Conservation (phyloP, 306 rosid species). For the Rubus parviflorus region DNA sequence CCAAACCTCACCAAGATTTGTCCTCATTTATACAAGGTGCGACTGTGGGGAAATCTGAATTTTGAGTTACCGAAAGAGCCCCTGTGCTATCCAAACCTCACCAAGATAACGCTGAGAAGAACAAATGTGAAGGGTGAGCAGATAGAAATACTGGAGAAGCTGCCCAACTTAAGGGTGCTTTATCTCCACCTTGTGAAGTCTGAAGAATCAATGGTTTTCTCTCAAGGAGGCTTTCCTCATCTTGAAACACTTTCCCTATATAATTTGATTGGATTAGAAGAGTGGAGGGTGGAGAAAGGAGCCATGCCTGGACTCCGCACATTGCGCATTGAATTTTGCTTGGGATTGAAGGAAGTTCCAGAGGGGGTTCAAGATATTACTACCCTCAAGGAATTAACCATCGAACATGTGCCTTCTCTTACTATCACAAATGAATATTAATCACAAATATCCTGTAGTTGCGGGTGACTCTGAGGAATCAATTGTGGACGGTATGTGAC, state of each 20-base stretch:
- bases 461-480: too few species aligned
- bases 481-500: too few species aligned
- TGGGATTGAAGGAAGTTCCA: too few species aligned
- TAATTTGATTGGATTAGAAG: too few species aligned
- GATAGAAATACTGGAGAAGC: constrained; percentile 42
- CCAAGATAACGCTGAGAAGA: constrained; percentile 34
- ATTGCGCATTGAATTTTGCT: too few species aligned
- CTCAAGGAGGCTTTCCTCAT: constrained; percentile 19
- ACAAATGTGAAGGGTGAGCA: constrained; percentile 36
- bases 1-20: constrained; percentile 31
- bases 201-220: constrained; percentile 17
- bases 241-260: too few species aligned
- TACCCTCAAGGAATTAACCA: too few species aligned
- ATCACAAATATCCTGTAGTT: too few species aligned
- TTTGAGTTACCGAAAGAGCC: constrained; percentile 17
- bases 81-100: constrained; percentile 18
- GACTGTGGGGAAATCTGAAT: neutral
- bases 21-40: constrained; percentile 1
- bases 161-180: constrained; percentile 46
- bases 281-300: constrained; percentile 44
- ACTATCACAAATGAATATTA: neutral
- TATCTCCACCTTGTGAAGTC: rapidly evolving
- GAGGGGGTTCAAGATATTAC: too few species aligned
- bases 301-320: constrained; percentile 27
- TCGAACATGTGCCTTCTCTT: constrained; percentile 45